A percentile compares a stretch with the other conserved stretches of the same genome.
phyloP scores from a whole-genome alignment of 257 asterid species.

The Jacaranda mimosifolia region DNA sequence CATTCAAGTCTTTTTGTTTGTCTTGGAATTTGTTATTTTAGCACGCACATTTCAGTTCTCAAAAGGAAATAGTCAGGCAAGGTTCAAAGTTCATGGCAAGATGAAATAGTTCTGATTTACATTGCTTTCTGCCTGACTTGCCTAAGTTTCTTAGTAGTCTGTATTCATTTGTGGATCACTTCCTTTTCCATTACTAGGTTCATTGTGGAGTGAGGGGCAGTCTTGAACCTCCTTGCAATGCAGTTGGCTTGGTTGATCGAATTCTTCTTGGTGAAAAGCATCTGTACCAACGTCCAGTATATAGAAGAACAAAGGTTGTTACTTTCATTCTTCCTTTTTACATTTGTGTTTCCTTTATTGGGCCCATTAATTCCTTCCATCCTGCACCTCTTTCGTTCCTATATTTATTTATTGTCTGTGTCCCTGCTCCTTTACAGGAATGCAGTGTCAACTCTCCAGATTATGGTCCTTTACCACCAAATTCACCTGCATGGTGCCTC shows the following conservation, averaged over 20 bases:
- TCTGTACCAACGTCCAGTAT: constrained; percentile 88
- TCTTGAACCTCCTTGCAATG: constrained; percentile 94
- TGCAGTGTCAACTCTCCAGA: constrained; percentile 93
- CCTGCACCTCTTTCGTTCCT: constrained; percentile 3
- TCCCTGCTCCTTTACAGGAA: constrained; percentile 55
- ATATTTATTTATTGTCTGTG: neutral
- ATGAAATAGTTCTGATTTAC: neutral
- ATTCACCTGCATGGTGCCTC: constrained; percentile 91
- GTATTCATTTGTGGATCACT: constrained; percentile 10
- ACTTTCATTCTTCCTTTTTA: constrained; percentile 4
- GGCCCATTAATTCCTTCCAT: constrained; percentile 21
- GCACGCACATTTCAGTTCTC: neutral
- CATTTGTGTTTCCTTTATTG: constrained; percentile 22
- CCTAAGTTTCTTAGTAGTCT: constrained; percentile 14
- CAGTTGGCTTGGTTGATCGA: constrained; percentile 86
- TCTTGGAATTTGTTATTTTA: constrained; percentile 1
- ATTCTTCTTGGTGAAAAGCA: constrained; percentile 79
- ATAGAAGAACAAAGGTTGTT: constrained; percentile 84
- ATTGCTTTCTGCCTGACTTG: constrained; percentile 8
- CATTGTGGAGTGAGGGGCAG: constrained; percentile 81
- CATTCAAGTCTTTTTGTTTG: neutral
- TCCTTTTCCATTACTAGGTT: constrained; percentile 58
- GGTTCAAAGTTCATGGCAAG: neutral
- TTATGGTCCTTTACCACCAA: constrained; percentile 81
- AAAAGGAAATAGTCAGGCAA: neutral